These are phyloP conservation scores for Cucumis hystrix DNA, from an alignment of 306 rosid genomes.

Conservation along the genomic window DNA sequence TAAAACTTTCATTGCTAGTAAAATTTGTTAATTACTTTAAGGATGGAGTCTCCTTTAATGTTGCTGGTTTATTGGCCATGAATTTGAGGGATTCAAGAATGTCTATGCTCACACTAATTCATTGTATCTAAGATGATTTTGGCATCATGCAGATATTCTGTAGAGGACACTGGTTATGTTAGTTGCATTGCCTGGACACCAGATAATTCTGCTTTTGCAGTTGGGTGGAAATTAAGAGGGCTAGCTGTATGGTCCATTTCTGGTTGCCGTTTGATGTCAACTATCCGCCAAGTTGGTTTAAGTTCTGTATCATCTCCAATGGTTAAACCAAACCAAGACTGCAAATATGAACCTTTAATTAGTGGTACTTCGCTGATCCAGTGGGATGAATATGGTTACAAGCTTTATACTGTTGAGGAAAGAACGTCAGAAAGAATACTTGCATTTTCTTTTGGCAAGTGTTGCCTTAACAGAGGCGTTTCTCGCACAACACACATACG, in stretches of 20 bases:
- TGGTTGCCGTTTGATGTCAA: constrained; percentile 97
- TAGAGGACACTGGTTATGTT: constrained; percentile 91
- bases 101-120: not conserved
- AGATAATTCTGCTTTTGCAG: constrained; percentile 93
- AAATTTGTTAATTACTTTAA: not conserved
- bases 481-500: constrained; percentile 77
- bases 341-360: constrained; percentile 78
- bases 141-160: constrained; percentile 53
- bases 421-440: constrained; percentile 64
- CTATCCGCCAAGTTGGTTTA: constrained; percentile 82
- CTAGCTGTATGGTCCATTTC: constrained; percentile 96
- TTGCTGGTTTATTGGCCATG: not conserved
- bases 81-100: constrained; percentile 1
- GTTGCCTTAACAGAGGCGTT: constrained; percentile 97
- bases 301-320: constrained; percentile 81
- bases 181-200: constrained; percentile 97
- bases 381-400: constrained; percentile 92
- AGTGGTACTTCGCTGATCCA: constrained; percentile 85
- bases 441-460: constrained; percentile 90
- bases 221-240: constrained; percentile 96
- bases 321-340: constrained; percentile 64
- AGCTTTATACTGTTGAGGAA: constrained; percentile 78
- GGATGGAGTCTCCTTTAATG: constrained; percentile 1
- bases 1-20: not conserved
- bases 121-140: constrained; percentile 1